A percentile compares a stretch with the other conserved stretches of the same genome.
These are phyloP conservation scores for Capronia americana DNA, from an alignment of 2,329 filamentous ascomycete species.

Conservation along the genomic window DNA sequence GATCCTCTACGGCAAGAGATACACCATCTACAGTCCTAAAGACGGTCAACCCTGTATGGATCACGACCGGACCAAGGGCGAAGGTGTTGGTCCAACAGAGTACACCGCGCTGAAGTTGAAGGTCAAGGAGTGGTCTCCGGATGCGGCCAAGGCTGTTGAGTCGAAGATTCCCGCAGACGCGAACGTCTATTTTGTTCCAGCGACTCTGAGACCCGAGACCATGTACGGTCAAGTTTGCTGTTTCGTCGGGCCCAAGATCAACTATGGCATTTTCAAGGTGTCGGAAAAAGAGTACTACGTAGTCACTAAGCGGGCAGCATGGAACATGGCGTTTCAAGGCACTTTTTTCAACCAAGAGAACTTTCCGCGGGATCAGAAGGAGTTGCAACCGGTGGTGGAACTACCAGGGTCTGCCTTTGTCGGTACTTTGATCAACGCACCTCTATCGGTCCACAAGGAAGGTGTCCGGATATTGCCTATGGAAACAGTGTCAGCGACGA, in stretches of 20 bases:
- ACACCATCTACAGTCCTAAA: slow-evolving; percentile 92
- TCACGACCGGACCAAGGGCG: slow-evolving; percentile 80
- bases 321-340: slow-evolving; percentile 96
- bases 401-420: slow-evolving; percentile 79
- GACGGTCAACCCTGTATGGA: slow-evolving; percentile 88
- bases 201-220: slow-evolving; percentile 91
- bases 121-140: slow-evolving; percentile 85
- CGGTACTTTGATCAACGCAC: slow-evolving; percentile 87
- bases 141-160: slow-evolving; percentile 72
- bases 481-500: slow-evolving; percentile 88
- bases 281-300: slow-evolving; percentile 76
- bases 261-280: slow-evolving; percentile 83
- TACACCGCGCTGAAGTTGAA: slow-evolving; percentile 92
- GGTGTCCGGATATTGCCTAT: slow-evolving; percentile 91
- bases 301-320: slow-evolving; percentile 78
- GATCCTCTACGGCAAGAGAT: slow-evolving; percentile 73
- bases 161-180: slow-evolving; percentile 79
- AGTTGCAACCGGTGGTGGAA: slow-evolving; percentile 75
- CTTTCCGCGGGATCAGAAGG: slow-evolving; percentile 67
- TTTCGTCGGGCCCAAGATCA: slow-evolving; percentile 89
- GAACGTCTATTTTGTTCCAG: slow-evolving; percentile 86
- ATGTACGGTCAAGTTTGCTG: slow-evolving; percentile 99
- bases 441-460: slow-evolving; percentile 81
- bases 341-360: slow-evolving; percentile 67
- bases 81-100: slow-evolving; percentile 84